Base-by-base conservation (phyloP, 2,329 filamentous ascomycete species). In the Raffaelea albimanens region DNA sequence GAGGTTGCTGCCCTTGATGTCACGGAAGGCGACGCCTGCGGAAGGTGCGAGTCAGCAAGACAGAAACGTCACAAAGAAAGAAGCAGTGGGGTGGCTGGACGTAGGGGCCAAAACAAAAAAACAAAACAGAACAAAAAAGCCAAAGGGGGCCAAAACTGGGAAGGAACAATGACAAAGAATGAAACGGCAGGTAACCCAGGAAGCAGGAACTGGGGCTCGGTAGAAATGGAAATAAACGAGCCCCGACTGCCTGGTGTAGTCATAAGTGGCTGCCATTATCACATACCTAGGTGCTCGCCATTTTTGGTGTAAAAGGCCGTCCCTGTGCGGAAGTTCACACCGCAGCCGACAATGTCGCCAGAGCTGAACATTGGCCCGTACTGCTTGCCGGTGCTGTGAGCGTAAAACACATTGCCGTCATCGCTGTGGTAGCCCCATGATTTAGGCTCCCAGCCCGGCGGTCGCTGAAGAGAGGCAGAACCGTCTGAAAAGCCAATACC, bases 271-370 rank as follows among this genome's bases (percentile, higher is more conserved):
- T n/a, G n/a, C n/a, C n/a, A n/a, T n/a, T n/a, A n/a, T n/a, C 11
- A 63, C 67, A 42, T 65, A 79, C 80, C 74, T 50, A 80, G 59
- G 50, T 74, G 60, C 39, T 68, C 62, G 22, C 80, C 80, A 52
- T 85, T 83, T 57, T 78, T 83, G 23, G 80, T 85, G 54, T 83
- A 84, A 58, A 86, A 84, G n/a, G 78, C 77, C 31, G 72, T 75
- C 36, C 76, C 74, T 4, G 75, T 77, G 52, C 73, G 67, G 51
- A 84, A 85, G 59, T 85, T 84, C 50, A 85, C 65, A 21, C 81
- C 78, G 49, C 80, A 84, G 1, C 82, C 82, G 51, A 85, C 72
- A 13, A 75, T 68, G 58, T 85, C 82, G 18, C 70, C 68, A 2
- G 68, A 61, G 14, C 70, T 72, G 55, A 79, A 85, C 8, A 67